These are phyloP conservation scores for Penicillium crustosum DNA, from an alignment of 2,329 filamentous ascomycete genomes.

Conservation along the genomic window DNA sequence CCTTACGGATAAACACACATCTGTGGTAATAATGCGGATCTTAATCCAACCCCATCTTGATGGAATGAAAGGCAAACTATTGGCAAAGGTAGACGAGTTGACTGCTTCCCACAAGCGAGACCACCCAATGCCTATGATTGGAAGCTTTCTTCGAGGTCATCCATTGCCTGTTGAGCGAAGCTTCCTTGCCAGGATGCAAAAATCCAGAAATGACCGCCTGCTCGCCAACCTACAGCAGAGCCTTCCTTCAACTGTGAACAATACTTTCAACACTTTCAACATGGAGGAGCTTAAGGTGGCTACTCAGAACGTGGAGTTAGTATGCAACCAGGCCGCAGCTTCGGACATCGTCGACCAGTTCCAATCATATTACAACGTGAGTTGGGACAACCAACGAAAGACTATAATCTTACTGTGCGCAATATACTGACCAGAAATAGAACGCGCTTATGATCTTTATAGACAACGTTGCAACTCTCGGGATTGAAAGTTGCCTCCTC, in stretches of 20 bases:
- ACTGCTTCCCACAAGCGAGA: conserved; percentile 22
- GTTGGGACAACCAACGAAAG: neutral
- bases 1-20: conserved; percentile 26
- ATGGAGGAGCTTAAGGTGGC: neutral
- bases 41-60: conserved; percentile 29
- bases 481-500: conserved; percentile 4
- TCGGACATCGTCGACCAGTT: conserved; percentile 32
- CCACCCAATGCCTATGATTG: conserved; percentile 25
- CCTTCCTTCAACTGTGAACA: neutral
- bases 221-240: neutral
- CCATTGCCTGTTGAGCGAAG: neutral
- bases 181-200: conserved; percentile 9
- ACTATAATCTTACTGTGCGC: neutral
- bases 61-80: conserved; percentile 14
- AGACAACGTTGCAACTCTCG: neutral
- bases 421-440: neutral
- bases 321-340: conserved; percentile 36
- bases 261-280: neutral
- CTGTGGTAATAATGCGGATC: conserved; percentile 14
- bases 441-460: neutral
- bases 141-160: neutral
- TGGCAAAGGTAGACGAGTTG: conserved; percentile 28
- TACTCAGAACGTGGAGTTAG: neutral
- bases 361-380: conserved; percentile 26
- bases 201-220: conserved; percentile 10